Evolutionary conservation across 2,329 filamentous ascomycete genomes (phyloP), one percentile per base, ranked within the genome.

Genomic region (Ilyonectria robusta): DNA sequence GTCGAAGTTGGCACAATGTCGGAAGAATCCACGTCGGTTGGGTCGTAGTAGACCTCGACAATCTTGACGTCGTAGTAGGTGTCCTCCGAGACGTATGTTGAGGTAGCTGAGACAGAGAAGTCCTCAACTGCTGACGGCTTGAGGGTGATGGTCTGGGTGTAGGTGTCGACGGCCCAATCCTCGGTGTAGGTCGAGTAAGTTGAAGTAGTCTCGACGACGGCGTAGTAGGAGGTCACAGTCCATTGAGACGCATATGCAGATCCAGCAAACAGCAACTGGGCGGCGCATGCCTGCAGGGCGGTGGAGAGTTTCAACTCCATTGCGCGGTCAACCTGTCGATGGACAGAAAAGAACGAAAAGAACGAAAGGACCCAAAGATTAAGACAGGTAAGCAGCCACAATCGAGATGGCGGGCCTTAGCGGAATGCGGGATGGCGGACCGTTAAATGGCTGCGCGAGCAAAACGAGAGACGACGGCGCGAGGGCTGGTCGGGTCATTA

Each of bases 201-300:
- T 3, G 69, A 67, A 1, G 62, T 68, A 6, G 68, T 62, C 35
- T 59, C 48, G 19, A 26, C 50, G 47, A 64, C 40, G 42, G 59
- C 65, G n/a, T 70, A 70, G 65, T 71, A 67, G 10, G 68, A 68
- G 3, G 71, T 71, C 64, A 70, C 66, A 8, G 68, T 73, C 66
- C 70, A 72, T 10, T 62, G 54, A 7, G 62, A 19, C 23, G 48
- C 65, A 8, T 55, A 48, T 4, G 13, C 58, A n/a, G 13, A 37
- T 11, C 47, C 59, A 17, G 54, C 48, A n/a, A 63, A 59, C n/a
- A 68, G 59, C n/a, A 35, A 58, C 26, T 59, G 47, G 17, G 51
- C 55, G 23, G 56, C 40, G 23, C 53, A 53, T 31, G 59, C 60
- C 15, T 42, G 57, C 19, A 50, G 48, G 37, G 56, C 46, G 47